Evolutionary conservation across 345 rosid genomes (phyloP), one percentile per base, ranked within the genome.

Genomic region (Capsella bursapastoris): DNA sequence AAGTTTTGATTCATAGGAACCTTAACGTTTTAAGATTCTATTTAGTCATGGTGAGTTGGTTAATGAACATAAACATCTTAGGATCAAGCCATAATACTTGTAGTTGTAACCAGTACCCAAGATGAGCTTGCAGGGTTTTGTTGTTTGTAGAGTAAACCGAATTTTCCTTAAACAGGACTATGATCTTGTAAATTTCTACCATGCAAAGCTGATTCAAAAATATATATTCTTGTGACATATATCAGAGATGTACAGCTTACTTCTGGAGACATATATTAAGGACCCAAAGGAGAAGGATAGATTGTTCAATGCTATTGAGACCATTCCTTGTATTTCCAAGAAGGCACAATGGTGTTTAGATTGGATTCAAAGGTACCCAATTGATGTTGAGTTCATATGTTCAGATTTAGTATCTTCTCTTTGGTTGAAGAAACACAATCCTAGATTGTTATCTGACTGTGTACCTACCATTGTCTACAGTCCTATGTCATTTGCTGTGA

Each of bases 211-310:
- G 69, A 82, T 50, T 63, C 16, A 22, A 22, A 51, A 11, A 16
- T 65, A 37, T 62, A 53, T 56, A 61, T 74, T 5, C 60, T 29
- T 35, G 22, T 63, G 48, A 29, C 4, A 48, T 61, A 59, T 28
- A 32, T 68, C 77, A 91, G 97, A 94, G 80, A 94, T 89, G 98
- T 94, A 91, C 78, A 88, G 96, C 84, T 84, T 88, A 81, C 97
- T 93, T 56, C 82, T 93, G 80, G 98, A 93, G 87, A 89, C 97
- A 11, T 89, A 82, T 71, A 85, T 93, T 82, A 91, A 89, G 78
- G 96, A 93, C 78, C 76, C 94, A 1, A 76, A 76, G 72, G 97
- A 91, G 85, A 93, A 91, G 83, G 82, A 93, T 82, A 84, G 87
- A 73, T 61, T 91, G 83, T 93, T 93, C 68, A 89, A 88, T 83